These are phyloP conservation scores for Breviolum minutum DNA, from an alignment of 73 alveolate species.

Conservation along the genomic window DNA sequence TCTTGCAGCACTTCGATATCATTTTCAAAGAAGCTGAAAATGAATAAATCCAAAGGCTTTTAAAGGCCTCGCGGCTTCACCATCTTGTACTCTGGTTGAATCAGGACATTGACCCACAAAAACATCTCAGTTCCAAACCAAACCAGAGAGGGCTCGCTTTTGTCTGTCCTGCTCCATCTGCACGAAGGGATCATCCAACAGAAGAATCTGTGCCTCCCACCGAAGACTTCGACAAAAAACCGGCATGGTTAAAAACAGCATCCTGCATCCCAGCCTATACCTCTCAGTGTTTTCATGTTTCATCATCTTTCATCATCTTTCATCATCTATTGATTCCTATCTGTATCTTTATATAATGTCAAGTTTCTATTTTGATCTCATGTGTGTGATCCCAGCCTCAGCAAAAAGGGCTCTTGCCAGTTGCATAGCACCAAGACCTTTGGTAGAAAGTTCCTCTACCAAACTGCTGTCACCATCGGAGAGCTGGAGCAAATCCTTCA, in stretches of 20 bases:
- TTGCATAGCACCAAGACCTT: conserved; percentile 24
- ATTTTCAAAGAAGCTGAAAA: no score
- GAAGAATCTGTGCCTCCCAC: conserved; percentile 49
- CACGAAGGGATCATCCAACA: conserved; percentile 74
- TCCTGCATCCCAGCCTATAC: no score
- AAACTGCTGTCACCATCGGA: neutral
- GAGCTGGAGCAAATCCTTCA: neutral
- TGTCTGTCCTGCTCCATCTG: conserved; percentile 25
- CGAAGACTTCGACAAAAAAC: neutral
- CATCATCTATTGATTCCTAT: no score
- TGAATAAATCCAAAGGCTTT: no score
- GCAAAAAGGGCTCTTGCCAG: conserved; percentile 20
- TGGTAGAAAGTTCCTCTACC: conserved; percentile 18
- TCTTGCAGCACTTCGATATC: no score
- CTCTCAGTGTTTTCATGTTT: no score
- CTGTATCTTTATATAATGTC: no score
- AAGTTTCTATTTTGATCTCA: no score
- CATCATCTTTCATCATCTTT: no score
- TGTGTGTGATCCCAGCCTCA: neutral
- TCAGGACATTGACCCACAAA: neutral
- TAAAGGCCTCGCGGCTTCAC: no score
- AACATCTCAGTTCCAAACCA: neutral
- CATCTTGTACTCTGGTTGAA: no score
- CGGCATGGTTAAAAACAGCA: no score
- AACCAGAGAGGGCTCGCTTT: conserved; percentile 20